Percentiles rank a stretch among this genome's conserved stretches.
Evolutionary conservation across 352 stramenopile species (phyloP).

Genomic region (Pilasporangium apinafurcum): DNA sequence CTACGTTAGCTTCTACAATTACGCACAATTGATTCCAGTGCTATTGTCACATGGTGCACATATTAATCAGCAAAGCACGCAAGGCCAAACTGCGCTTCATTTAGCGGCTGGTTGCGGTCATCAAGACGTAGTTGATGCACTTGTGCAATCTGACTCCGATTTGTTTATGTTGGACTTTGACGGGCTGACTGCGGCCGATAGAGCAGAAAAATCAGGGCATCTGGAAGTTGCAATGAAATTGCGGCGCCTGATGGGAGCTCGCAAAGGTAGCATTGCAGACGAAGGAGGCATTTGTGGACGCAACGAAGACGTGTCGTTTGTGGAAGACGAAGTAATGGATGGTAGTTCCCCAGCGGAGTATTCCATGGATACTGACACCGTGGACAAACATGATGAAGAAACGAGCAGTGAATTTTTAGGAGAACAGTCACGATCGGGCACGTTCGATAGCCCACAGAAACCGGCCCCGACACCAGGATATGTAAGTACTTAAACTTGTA

Average conservation of each 20-base stretch:
- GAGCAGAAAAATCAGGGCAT: slow-evolving; percentile 73
- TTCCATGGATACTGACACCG: slow-evolving; percentile 18
- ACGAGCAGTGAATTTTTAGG: background rate
- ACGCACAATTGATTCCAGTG: slow-evolving; percentile 67
- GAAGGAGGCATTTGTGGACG: too few relatives aligned
- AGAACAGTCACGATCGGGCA: slow-evolving; percentile 16
- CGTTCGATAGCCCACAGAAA: slow-evolving; percentile 26
- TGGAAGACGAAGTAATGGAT: slow-evolving; percentile 7
- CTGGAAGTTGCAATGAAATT: slow-evolving; percentile 35
- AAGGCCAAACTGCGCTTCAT: slow-evolving; percentile 80
- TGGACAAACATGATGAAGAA: slow-evolving; percentile 13
- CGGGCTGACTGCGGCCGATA: slow-evolving; percentile 61
- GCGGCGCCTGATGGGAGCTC: slow-evolving; percentile 27
- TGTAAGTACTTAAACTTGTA: too few relatives aligned
- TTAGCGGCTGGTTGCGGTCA: slow-evolving; percentile 76
- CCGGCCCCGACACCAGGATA: too few relatives aligned
- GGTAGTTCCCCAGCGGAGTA: slow-evolving; percentile 10
- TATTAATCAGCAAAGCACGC: slow-evolving; percentile 80
- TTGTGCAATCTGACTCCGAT: slow-evolving; percentile 58
- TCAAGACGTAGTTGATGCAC: slow-evolving; percentile 48
- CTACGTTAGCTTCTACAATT: slow-evolving; percentile 89
- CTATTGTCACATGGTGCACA: slow-evolving; percentile 76
- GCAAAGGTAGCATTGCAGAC: background rate
- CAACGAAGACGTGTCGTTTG: slow-evolving; percentile 1
- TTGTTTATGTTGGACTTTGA: slow-evolving; percentile 62